phyloP scores from a whole-genome alignment of 805 yeast species.

The Yueomyces sp. region DNA sequence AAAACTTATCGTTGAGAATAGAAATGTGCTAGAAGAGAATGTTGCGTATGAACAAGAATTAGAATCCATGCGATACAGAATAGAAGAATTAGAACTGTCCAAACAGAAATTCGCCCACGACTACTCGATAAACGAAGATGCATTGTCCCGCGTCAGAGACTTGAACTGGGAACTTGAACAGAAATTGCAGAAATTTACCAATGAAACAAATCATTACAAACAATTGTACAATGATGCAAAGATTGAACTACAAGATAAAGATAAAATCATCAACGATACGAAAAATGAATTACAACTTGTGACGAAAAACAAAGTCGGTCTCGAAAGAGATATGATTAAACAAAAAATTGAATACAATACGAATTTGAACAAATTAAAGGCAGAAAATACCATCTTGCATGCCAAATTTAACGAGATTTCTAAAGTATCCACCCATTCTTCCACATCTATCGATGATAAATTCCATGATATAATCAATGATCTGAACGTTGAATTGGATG shows the following conservation, averaged over 20 bases:
- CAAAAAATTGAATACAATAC: conserved; percentile 25
- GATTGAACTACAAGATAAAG: conserved; percentile 25
- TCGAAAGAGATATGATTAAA: conserved; percentile 24
- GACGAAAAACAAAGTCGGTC: too few relatives aligned
- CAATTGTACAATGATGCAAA: conserved; percentile 17
- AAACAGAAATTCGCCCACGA: conserved; percentile 27
- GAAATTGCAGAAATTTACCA: conserved; percentile 25
- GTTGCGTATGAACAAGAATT: conserved; percentile 22
- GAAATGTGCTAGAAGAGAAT: conserved; percentile 55
- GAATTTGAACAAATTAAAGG: conserved; percentile 42
- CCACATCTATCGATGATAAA: not conserved
- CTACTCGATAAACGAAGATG: not conserved
- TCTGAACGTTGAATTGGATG: not conserved
- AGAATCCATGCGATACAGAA: not conserved
- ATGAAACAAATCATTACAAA: conserved; percentile 18
- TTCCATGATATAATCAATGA: not conserved
- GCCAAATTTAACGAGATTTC: not conserved
- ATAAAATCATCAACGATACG: conserved; percentile 30
- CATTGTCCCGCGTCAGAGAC: conserved; percentile 32
- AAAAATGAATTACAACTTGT: conserved; percentile 24
- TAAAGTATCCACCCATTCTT: not conserved
- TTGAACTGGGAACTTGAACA: conserved; percentile 54
- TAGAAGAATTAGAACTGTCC: conserved; percentile 3
- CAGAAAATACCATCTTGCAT: conserved; percentile 41
- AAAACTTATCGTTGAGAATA: conserved; percentile 48